Percentiles rank a stretch among this genome's conserved stretches.
phyloP scores from a whole-genome alignment of 805 yeast genomes.

The Vanderwaltozyma tropicalis region DNA sequence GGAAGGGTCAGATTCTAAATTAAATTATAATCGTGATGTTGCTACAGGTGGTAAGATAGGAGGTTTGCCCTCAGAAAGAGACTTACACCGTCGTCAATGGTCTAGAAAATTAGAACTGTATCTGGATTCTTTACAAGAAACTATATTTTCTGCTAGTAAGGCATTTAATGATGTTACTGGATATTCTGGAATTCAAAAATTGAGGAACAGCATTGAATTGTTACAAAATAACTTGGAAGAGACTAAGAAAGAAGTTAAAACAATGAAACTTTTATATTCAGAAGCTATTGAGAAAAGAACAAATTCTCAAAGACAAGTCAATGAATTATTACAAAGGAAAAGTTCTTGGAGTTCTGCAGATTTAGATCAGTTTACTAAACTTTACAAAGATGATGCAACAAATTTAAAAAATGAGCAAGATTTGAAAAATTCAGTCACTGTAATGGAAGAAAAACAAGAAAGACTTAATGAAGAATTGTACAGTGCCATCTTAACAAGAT shows the following conservation, averaged over 20 bases:
- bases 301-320: constrained; percentile 70
- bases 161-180: constrained; percentile 89
- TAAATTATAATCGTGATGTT: constrained; percentile 31
- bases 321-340: constrained; percentile 78
- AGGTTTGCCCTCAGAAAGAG: constrained; percentile 39
- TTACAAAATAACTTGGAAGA: constrained; percentile 42
- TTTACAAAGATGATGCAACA: constrained; percentile 72
- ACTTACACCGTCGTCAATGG: constrained; percentile 32
- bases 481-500: constrained; percentile 71
- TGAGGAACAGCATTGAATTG: constrained; percentile 50
- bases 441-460: constrained; percentile 55
- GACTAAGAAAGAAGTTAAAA: constrained; percentile 39
- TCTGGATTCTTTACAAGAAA: constrained; percentile 45
- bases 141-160: constrained; percentile 49
- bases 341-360: constrained; percentile 72
- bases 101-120: constrained; percentile 38
- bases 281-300: constrained; percentile 56
- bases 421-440: constrained; percentile 38
- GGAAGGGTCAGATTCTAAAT: constrained; percentile 24
- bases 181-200: constrained; percentile 64
- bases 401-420: constrained; percentile 51
- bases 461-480: constrained; percentile 58
- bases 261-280: constrained; percentile 41
- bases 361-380: constrained; percentile 69
- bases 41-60: constrained; percentile 23